phyloP scores from a whole-genome alignment of 2,329 filamentous ascomycete species.

The Penicillium sp. region DNA sequence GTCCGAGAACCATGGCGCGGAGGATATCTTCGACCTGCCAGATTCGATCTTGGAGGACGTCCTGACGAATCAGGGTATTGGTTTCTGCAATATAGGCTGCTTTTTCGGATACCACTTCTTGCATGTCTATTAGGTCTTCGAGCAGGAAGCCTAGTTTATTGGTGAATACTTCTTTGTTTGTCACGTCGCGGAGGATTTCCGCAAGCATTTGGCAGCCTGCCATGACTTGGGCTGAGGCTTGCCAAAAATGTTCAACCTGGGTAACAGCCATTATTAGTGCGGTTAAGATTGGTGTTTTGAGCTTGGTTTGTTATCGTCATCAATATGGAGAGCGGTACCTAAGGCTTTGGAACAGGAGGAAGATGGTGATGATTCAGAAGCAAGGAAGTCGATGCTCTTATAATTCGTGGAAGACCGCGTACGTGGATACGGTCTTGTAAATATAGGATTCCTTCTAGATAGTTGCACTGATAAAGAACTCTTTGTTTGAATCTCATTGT shows the following conservation, averaged over 20 bases:
- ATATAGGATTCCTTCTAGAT: background rate
- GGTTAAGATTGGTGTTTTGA: background rate
- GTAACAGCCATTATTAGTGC: background rate
- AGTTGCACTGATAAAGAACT: background rate
- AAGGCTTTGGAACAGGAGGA: background rate
- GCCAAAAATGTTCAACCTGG: background rate
- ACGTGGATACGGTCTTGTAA: background rate
- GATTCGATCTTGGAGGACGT: background rate
- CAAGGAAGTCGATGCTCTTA: background rate
- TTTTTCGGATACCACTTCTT: background rate
- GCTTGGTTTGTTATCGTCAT: background rate
- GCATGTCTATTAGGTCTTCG: background rate
- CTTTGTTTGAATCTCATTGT: background rate
- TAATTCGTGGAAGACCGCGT: background rate
- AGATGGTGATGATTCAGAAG: background rate
- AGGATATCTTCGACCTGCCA: background rate
- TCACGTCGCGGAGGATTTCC: background rate
- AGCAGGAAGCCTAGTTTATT: background rate
- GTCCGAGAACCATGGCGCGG: background rate
- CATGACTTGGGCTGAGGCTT: background rate
- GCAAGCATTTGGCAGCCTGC: background rate
- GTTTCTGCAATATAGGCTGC: background rate
- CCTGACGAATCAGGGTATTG: background rate
- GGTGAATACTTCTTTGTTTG: background rate
- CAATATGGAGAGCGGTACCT: background rate